Base-by-base conservation (phyloP, 2,329 filamentous ascomycete genomes). In the Seiridium unicorne region DNA sequence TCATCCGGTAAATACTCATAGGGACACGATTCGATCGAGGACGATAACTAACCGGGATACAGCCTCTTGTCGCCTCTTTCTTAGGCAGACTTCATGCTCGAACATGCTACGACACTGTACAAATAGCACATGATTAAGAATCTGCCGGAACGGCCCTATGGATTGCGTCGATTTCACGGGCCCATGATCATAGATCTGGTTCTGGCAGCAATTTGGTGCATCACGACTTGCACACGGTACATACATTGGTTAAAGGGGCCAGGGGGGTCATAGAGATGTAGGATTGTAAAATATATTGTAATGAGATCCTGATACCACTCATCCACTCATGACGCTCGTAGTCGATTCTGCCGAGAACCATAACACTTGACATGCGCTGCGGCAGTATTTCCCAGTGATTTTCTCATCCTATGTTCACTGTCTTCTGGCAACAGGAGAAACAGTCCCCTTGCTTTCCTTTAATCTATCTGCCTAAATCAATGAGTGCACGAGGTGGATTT, bases 31-130 rank as follows among this genome's bases (percentile, higher is more conserved):
- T 8, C 38, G 6, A n/a, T 11, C 3, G 13, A 34, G 8, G n/a
- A 7, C 7, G 11, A 36, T 7, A 49, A 60, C 70, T 75, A 57
- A 76, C 62, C 4, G 49, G 42, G 35, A 18, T 58, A 34, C 59
- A 88, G 86, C 72, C 81, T 88, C 64, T 79, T 89, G 67, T 88
- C 86, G 59, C 86, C 86, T 63, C 85, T 89, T 70, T 86, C 84
- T 65, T 89, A 84, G 71, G 58, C 47, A 34, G 35, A 49, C 26
- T 2, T 26, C 26, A 40, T 32, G 61, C 51, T 58, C 61, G 57
- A 36, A 64, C 26, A 61, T 51, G 44, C 46, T 46, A 48, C 44
- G 18, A 53, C 46, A 51, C 40, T 55, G 55, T 58, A 54, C 53
- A 7, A 59, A 40, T 44, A 59, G 47, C 42, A 60, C 57, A 54